Evolutionary conservation across 2,329 filamentous ascomycete species (phyloP), one percentile per base, ranked within the genome.

Genomic region (Penicillium olsonii): DNA sequence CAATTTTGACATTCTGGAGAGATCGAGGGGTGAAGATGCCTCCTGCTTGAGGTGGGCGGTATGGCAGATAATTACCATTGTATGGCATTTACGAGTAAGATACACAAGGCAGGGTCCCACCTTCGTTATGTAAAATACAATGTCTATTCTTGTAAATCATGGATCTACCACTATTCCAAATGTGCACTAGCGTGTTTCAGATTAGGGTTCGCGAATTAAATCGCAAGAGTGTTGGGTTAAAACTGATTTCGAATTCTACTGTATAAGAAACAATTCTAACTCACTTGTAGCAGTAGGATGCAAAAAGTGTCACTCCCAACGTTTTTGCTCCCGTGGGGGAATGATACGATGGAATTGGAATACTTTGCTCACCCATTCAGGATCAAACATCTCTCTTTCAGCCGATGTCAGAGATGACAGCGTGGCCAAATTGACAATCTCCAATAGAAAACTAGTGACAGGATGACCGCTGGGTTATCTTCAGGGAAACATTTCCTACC

Each of bases 71-170:
- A 34, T 18, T 35, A 35, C 45, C 34, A 24, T 18, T 42, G 45
- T 37, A 42, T 35, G 24, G 43, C n/a, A 33, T 19, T 40, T 40
- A 20, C 43, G 35, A 29, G 43, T 46, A 46, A 40, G 10, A 40
- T 46, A 46, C 24, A 46, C 26, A 31, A 20, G 40, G 8, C 40
- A 43, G 20, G 15, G 40, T 42, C 40, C 26, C 27, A 43, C 27
- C 24, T 20, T 8, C 26, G 40, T 43, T 15, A 43, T 43, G 40
- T 43, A 43, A 43, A 43, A 34, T 43, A 43, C 40, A 42, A 42
- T 42, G 40, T 34, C 40, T 42, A 42, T 42, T 42, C 40, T 42
- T 42, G 17, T 24, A 34, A 42, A 24, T 24, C 8, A 24, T 24
- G 22, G 22, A 24, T 24, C 22, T 4, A 24, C 8, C 5, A 24